These are phyloP conservation scores for Xylariaceae sp. DNA, from an alignment of 2,329 filamentous ascomycete genomes.

Conservation along the genomic window DNA sequence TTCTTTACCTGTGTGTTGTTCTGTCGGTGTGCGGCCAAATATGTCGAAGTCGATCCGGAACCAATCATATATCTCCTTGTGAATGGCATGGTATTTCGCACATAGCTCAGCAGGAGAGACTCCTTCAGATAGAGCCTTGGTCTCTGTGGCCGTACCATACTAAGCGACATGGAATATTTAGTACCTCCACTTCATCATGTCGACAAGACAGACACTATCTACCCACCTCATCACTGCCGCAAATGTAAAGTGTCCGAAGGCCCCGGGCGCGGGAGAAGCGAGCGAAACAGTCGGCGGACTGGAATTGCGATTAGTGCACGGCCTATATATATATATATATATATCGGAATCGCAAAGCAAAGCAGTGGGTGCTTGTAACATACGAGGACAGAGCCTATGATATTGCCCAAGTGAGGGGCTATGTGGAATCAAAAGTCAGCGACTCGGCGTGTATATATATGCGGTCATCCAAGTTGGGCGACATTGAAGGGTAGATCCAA, in stretches of 20 bases:
- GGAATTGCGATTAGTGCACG: neutral
- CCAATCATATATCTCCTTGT: constrained; percentile 91
- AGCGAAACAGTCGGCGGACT: constrained; percentile 71
- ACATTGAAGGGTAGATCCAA: constrained; percentile 3
- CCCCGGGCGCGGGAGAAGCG: constrained; percentile 76
- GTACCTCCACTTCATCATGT: neutral
- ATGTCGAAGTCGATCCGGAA: constrained; percentile 93
- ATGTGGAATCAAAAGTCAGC: constrained; percentile 40
- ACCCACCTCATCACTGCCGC: constrained; percentile 69
- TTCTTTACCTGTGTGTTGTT: constrained; percentile 83
- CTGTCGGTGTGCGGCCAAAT: constrained; percentile 87
- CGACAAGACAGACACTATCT: neutral
- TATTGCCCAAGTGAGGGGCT: constrained; percentile 80
- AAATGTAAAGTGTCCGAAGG: constrained; percentile 76
- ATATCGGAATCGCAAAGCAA: neutral
- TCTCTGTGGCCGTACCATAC: constrained; percentile 94
- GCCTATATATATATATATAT: neutral
- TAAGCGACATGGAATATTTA: neutral
- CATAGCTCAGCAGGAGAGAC: constrained; percentile 79
- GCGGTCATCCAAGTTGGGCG: too few species aligned
- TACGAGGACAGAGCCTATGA: constrained; percentile 73
- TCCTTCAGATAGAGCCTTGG: constrained; percentile 85
- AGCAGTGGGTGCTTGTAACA: neutral
- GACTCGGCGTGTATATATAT: too few species aligned
- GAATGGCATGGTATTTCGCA: constrained; percentile 85